These are phyloP conservation scores for Fusarium brachygibbosum DNA, from an alignment of 2,329 filamentous ascomycete genomes.

Conservation along the genomic window DNA sequence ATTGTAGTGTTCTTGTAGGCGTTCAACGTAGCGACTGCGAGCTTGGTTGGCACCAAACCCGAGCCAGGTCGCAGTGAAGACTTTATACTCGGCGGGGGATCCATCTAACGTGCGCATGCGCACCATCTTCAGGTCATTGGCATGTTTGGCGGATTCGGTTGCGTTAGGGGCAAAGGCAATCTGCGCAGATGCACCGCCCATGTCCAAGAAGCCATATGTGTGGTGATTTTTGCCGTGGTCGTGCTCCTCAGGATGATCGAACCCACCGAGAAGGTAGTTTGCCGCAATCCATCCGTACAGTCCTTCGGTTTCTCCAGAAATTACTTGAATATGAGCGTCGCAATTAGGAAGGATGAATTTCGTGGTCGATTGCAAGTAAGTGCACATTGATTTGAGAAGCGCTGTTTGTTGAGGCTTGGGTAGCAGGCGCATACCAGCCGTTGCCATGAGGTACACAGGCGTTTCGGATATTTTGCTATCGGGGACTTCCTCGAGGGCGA, in stretches of 20 bases:
- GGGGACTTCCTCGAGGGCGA: conserved; percentile 85
- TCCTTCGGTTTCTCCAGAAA: conserved; percentile 94
- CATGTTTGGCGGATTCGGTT: conserved; percentile 90
- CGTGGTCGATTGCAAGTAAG: conserved; percentile 82
- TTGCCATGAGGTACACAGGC: conserved; percentile 94
- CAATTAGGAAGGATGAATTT: conserved; percentile 92
- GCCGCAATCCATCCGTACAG: conserved; percentile 98
- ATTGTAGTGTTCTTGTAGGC: conserved; percentile 76
- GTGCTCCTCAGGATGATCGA: conserved; percentile 81
- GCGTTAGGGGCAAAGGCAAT: conserved; percentile 96
- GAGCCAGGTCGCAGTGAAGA: conserved; percentile 97
- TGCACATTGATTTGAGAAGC: conserved; percentile 83
- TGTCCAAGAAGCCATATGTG: conserved; percentile 97
- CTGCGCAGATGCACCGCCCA: conserved; percentile 97
- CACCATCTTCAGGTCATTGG: conserved; percentile 87
- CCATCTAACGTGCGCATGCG: conserved; percentile 88
- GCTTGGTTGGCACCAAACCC: conserved; percentile 98
- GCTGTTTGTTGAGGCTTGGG: conserved; percentile 78
- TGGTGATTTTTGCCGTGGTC: conserved; percentile 88
- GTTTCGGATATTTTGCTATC: conserved; percentile 82
- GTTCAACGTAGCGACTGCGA: conserved; percentile 84
- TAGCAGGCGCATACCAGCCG: conserved; percentile 92
- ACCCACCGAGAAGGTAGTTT: conserved; percentile 93
- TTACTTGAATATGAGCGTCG: conserved; percentile 89
- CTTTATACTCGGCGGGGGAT: conserved; percentile 80